These are phyloP conservation scores for Hamamelis virginiana DNA, from an alignment of 164 flowering plant genomes.

Conservation along the genomic window DNA sequence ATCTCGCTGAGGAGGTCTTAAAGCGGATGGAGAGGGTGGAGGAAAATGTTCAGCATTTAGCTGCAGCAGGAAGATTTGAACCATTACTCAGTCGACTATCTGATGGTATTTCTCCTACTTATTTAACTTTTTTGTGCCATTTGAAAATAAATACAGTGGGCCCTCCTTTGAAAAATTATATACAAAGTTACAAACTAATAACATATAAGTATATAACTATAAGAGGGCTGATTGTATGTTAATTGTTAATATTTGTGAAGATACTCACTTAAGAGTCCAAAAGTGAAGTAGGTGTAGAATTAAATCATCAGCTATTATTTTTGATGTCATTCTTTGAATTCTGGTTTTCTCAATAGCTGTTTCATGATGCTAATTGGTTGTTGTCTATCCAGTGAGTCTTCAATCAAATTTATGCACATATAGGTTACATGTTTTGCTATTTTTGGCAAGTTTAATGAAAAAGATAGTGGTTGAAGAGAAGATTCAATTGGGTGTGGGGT, in stretches of 20 bases:
- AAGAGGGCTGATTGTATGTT: too few species aligned
- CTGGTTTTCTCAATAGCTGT: background rate
- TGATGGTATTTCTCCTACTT: conserved; percentile 33
- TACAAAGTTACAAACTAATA: too few species aligned
- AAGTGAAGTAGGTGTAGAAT: too few species aligned
- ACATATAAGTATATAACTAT: too few species aligned
- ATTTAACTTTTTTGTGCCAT: too few species aligned
- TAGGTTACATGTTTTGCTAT: background rate
- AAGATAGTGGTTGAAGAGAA: background rate
- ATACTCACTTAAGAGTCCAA: too few species aligned
- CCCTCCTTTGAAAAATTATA: too few species aligned
- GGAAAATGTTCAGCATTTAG: conserved; percentile 47
- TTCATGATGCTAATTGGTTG: background rate
- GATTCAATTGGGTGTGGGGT: background rate
- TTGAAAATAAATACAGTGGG: too few species aligned
- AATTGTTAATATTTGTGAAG: too few species aligned
- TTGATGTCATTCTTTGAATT: background rate
- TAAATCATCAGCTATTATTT: background rate
- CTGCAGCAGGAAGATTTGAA: conserved; percentile 65
- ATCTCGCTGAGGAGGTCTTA: conserved; percentile 58
- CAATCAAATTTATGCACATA: too few species aligned
- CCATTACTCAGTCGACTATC: conserved; percentile 50
- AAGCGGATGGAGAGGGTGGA: conserved; percentile 44
- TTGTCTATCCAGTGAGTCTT: background rate
- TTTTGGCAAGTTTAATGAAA: background rate